Evolutionary conservation across 2,329 filamentous ascomycete genomes (phyloP).

Genomic region (Aspergillus udagawae): DNA sequence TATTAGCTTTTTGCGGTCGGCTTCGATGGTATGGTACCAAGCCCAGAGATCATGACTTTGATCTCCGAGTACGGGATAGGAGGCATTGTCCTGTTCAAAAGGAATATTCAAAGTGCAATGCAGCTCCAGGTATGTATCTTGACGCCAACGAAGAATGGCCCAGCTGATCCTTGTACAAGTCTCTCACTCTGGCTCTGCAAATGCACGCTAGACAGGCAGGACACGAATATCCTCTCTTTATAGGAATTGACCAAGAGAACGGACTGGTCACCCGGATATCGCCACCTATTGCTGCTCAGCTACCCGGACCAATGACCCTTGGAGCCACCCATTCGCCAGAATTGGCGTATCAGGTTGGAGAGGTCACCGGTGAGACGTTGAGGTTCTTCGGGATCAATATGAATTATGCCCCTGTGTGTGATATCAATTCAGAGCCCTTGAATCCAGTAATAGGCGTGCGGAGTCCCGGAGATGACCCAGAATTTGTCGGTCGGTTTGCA

Average conservation of each 20-base stretch:
- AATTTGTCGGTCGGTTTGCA: constrained; percentile 40
- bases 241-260: constrained; percentile 46
- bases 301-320: constrained; percentile 44
- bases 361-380: constrained; percentile 38
- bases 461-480: constrained; percentile 41
- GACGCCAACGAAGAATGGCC: not conserved
- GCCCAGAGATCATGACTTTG: constrained; percentile 40
- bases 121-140: constrained; percentile 32
- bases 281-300: constrained; percentile 36
- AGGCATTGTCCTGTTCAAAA: constrained; percentile 40
- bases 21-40: constrained; percentile 38
- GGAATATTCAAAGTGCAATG: constrained; percentile 36
- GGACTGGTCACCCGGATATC: constrained; percentile 42
- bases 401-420: constrained; percentile 45
- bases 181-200: constrained; percentile 35
- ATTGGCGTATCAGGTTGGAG: constrained; percentile 33
- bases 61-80: constrained; percentile 42
- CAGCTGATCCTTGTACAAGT: constrained; percentile 15
- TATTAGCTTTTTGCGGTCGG: constrained; percentile 43
- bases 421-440: constrained; percentile 43
- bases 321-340: constrained; percentile 37
- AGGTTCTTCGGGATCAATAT: constrained; percentile 42
- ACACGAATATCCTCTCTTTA: constrained; percentile 40
- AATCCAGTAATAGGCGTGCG: constrained; percentile 44
- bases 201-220: constrained; percentile 36